These are phyloP conservation scores for Populus pruinosa DNA, from an alignment of 345 rosid species.

Conservation along the genomic window DNA sequence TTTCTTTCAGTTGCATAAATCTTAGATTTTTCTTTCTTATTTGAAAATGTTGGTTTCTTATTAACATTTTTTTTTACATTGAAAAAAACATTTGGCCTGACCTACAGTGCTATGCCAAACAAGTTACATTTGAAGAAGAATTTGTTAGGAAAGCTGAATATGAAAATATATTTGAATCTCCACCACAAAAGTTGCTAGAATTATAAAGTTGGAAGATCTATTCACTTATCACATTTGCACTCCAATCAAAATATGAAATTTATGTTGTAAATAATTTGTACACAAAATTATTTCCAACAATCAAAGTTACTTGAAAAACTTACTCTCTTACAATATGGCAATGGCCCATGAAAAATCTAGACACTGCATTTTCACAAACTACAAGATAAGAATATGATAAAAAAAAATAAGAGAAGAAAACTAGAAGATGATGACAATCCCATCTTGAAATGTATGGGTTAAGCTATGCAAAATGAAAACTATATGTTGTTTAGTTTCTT, in stretches of 20 bases:
- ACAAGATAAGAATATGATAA: neutral
- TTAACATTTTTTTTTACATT: no score
- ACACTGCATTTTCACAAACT: neutral
- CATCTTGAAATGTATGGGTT: neutral
- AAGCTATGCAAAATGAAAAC: neutral
- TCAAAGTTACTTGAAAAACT: neutral
- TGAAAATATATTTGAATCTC: slow-evolving; percentile 16
- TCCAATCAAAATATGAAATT: neutral
- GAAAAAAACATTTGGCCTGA: no score
- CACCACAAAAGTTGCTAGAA: slow-evolving; percentile 15
- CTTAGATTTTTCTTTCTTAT: no score
- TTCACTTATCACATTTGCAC: no score
- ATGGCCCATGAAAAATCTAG: neutral
- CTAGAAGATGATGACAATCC: neutral
- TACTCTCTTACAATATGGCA: neutral
- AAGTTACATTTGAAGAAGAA: neutral
- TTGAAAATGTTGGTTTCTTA: no score
- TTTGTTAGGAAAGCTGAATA: neutral
- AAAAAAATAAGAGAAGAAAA: no score
- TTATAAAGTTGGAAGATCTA: neutral
- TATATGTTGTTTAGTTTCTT: neutral
- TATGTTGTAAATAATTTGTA: neutral
- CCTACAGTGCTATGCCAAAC: no score
- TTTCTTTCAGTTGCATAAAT: no score
- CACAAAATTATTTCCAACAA: neutral